These are phyloP conservation scores for Zygoascus tannicola DNA, from an alignment of 805 yeast species.

Conservation along the genomic window DNA sequence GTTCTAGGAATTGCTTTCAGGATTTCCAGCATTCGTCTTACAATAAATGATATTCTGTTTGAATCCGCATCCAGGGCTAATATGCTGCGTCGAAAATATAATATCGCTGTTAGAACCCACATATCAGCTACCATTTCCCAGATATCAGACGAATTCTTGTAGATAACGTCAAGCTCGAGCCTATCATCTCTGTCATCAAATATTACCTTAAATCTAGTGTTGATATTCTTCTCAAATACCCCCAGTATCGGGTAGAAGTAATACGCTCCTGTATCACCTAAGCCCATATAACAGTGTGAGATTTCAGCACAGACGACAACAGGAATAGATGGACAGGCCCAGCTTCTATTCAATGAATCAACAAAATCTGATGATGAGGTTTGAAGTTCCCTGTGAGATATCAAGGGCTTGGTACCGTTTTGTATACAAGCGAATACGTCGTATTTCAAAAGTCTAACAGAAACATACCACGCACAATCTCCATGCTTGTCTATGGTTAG, in stretches of 20 bases:
- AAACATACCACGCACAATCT: slow-evolving; percentile 3
- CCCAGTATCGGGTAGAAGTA: neutral
- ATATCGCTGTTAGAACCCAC: neutral
- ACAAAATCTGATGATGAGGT: neutral
- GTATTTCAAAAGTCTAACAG: slow-evolving; percentile 3
- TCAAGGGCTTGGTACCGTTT: neutral
- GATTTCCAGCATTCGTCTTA: neutral
- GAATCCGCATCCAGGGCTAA: neutral
- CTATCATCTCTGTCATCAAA: too few species aligned
- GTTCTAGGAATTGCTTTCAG: neutral
- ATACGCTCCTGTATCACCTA: neutral
- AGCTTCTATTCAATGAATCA: neutral
- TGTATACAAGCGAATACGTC: slow-evolving; percentile 5
- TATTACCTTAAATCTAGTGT: neutral
- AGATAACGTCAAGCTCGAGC: neutral
- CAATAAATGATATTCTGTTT: neutral
- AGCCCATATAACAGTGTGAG: neutral
- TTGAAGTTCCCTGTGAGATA: neutral
- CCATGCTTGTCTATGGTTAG: slow-evolving; percentile 1
- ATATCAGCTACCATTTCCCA: neutral
- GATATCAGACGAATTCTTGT: neutral
- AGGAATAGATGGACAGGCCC: slow-evolving; percentile 5
- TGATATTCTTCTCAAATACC: neutral
- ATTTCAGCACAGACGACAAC: slow-evolving; percentile 5
- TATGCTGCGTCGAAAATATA: slow-evolving; percentile 1